These are phyloP conservation scores for Xylariomycetidae sp. DNA, from an alignment of 2,329 filamentous ascomycete genomes.

Conservation along the genomic window DNA sequence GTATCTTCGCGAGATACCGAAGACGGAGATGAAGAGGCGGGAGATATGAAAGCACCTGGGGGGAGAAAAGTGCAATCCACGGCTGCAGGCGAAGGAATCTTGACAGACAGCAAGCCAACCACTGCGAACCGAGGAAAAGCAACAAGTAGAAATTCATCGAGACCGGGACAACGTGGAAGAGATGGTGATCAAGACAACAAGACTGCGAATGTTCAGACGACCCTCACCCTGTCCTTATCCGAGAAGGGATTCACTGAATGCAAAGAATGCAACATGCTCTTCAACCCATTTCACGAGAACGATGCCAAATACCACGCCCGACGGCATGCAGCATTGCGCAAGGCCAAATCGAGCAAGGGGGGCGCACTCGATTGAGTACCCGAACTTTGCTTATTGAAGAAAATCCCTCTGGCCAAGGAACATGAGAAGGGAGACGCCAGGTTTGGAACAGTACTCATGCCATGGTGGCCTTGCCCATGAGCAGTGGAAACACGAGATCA, in stretches of 20 bases:
- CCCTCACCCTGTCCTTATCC: conserved; percentile 33
- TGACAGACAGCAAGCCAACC: conserved; percentile 9
- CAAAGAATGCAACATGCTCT: conserved; percentile 37
- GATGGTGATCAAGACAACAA: conserved; percentile 13
- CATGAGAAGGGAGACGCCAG: too few relatives aligned
- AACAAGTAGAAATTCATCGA: conserved; percentile 8
- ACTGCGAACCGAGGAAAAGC: conserved; percentile 7
- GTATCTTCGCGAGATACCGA: conserved; percentile 9
- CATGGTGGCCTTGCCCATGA: too few relatives aligned
- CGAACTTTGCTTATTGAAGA: too few relatives aligned
- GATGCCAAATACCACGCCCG: conserved; percentile 37
- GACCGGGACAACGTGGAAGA: background rate
- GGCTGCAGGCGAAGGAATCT: background rate
- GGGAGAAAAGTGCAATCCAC: background rate
- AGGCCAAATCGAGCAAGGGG: conserved; percentile 19
- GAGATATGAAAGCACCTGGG: background rate
- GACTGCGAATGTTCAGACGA: conserved; percentile 33
- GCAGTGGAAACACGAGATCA: too few relatives aligned
- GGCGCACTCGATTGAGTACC: too few relatives aligned
- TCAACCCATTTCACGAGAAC: conserved; percentile 40
- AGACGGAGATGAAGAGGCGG: conserved; percentile 7
- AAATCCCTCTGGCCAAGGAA: too few relatives aligned
- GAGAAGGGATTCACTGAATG: conserved; percentile 36
- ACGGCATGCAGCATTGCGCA: conserved; percentile 27
- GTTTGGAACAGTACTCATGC: too few relatives aligned